phyloP scores from a whole-genome alignment of 2,329 filamentous ascomycete species.

The Alternaria conjuncta region DNA sequence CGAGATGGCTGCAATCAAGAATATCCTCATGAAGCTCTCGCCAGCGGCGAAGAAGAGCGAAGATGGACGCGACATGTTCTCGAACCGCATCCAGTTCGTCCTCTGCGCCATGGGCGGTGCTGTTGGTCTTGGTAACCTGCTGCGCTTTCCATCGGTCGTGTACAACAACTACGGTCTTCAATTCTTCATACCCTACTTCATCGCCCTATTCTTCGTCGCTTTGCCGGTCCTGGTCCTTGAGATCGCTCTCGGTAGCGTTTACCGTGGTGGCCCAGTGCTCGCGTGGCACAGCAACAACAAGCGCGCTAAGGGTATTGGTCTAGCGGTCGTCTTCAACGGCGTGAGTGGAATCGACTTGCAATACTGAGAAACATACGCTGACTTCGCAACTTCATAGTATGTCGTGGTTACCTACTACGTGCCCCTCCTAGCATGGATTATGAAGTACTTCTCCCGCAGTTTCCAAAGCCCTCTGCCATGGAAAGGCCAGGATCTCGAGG shows the following conservation, averaged over 20 bases:
- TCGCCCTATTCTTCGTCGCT: constrained; percentile 23
- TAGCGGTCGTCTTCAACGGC: constrained; percentile 13
- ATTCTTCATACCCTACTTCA: constrained; percentile 20
- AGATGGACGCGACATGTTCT: constrained; percentile 25
- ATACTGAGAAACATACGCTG: too few relatives aligned
- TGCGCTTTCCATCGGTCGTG: constrained; percentile 22
- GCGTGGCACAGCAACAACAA: constrained; percentile 27
- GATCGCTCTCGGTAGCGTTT: constrained; percentile 22
- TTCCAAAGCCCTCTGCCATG: constrained; percentile 7
- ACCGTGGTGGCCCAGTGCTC: constrained; percentile 25
- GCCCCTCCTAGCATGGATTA: constrained; percentile 19
- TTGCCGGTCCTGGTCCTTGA: constrained; percentile 23
- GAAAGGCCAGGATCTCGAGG: neutral
- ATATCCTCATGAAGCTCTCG: neutral
- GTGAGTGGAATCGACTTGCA: constrained; percentile 7
- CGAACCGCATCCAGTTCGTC: constrained; percentile 15
- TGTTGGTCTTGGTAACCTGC: constrained; percentile 22
- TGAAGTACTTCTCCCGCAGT: constrained; percentile 7
- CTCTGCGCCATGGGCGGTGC: constrained; percentile 23
- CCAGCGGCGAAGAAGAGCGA: constrained; percentile 15
- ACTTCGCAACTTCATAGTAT: neutral
- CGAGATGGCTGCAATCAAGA: constrained; percentile 2
- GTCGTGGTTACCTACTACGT: constrained; percentile 21
- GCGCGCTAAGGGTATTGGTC: constrained; percentile 20
- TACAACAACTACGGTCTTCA: constrained; percentile 28